phyloP scores from a whole-genome alignment of 2,329 filamentous ascomycete genomes.

The Cladorrhinum sp. region DNA sequence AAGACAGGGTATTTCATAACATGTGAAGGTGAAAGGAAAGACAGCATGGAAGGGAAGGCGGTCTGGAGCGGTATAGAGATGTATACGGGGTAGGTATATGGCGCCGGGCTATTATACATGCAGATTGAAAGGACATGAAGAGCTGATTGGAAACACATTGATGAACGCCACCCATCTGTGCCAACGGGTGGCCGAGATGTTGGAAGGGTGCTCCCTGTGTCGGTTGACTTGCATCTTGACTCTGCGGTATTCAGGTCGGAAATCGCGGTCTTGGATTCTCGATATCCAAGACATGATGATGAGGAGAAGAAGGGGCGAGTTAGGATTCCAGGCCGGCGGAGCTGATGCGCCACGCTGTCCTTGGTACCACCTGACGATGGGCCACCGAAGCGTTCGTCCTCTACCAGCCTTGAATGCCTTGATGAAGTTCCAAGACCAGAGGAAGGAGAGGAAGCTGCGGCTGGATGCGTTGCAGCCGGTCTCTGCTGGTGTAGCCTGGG shows the following conservation, averaged over 20 bases:
- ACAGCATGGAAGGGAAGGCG: neutral
- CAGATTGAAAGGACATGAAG: neutral
- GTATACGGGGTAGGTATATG: neutral
- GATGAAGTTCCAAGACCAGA: neutral
- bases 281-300: neutral
- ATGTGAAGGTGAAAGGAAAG: neutral
- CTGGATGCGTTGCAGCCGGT: neutral
- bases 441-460: neutral
- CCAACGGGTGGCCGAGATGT: neutral
- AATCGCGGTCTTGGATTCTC: neutral
- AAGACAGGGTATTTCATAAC: neutral
- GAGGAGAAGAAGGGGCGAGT: neutral
- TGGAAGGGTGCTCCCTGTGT: constrained; percentile 8
- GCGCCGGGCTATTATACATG: neutral
- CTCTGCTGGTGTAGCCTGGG: neutral
- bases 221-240: neutral
- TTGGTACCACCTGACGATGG: neutral
- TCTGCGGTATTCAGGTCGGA: neutral
- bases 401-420: neutral
- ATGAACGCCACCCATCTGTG: neutral
- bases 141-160: neutral
- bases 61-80: neutral
- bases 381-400: neutral
- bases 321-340: neutral
- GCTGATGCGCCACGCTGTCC: neutral